Evolutionary conservation across 129 eudicot genomes (phyloP).

Genomic region (Arctium minus): DNA sequence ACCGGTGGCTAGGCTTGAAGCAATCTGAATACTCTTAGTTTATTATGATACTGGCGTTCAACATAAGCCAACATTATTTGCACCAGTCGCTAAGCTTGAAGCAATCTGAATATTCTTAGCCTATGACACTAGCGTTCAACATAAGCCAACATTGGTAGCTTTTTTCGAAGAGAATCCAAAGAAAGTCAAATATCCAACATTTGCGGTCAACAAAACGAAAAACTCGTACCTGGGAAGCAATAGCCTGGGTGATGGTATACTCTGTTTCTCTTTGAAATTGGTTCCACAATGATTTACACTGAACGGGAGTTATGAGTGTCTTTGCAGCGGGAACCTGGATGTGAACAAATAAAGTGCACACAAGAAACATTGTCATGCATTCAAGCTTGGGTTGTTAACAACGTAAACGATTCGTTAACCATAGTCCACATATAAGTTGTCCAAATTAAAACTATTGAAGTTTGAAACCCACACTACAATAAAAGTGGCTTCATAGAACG

Average conservation of each 20-base stretch:
- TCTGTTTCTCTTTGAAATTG: slow-evolving; percentile 92
- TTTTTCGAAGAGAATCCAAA: not conserved
- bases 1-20: too few species aligned
- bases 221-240: slow-evolving; percentile 66
- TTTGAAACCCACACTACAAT: not conserved
- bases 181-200: not conserved
- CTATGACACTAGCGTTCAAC: too few species aligned
- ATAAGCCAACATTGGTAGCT: too few species aligned
- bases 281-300: slow-evolving; percentile 90
- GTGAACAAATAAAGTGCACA: not conserved
- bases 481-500: too few species aligned
- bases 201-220: not conserved
- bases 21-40: too few species aligned
- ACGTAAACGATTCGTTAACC: too few species aligned
- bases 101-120: too few species aligned
- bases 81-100: too few species aligned
- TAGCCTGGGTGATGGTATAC: slow-evolving; percentile 93
- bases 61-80: not conserved
- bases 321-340: slow-evolving; percentile 77
- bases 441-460: not conserved
- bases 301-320: slow-evolving; percentile 89
- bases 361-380: not conserved
- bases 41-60: not conserved
- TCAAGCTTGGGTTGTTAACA: too few species aligned
- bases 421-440: not conserved